phyloP scores from a whole-genome alignment of 805 yeast genomes.

The Schizosaccharomyces cryophilus region DNA sequence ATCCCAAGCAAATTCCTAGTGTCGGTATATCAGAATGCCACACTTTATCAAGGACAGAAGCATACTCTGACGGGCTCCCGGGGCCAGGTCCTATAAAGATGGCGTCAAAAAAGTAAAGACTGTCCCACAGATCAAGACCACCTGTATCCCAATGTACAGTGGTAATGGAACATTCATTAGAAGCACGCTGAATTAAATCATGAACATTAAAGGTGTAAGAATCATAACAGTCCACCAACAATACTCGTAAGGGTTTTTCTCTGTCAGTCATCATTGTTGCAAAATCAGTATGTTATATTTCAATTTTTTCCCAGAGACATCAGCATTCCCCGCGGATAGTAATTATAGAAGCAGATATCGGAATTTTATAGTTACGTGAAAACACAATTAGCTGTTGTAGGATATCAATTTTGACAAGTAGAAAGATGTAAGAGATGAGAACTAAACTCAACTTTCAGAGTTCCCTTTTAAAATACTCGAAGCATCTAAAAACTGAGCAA shows the following conservation, averaged over 20 bases:
- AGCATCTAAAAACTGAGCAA: too few species aligned
- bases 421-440: too few species aligned
- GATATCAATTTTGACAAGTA: too few species aligned
- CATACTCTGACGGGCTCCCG: slow-evolving; percentile 57
- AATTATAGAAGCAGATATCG: too few species aligned
- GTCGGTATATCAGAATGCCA: slow-evolving; percentile 34
- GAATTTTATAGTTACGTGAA: too few species aligned
- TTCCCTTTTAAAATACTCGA: too few species aligned
- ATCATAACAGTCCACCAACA: slow-evolving; percentile 79
- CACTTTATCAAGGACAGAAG: slow-evolving; percentile 43
- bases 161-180: slow-evolving; percentile 19
- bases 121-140: slow-evolving; percentile 9
- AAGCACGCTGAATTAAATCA: slow-evolving; percentile 21
- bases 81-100: slow-evolving; percentile 93
- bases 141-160: slow-evolving; percentile 37
- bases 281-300: neutral
- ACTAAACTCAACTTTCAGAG: too few species aligned
- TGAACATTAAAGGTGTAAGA: slow-evolving; percentile 74
- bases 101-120: slow-evolving; percentile 33
- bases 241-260: slow-evolving; percentile 16
- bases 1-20: slow-evolving; percentile 81
- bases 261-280: neutral
- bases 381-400: too few species aligned
- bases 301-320: neutral
- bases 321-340: neutral